Evolutionary conservation across 2,329 filamentous ascomycete species (phyloP), one percentile per base, ranked within the genome.

Genomic region (Colletotrichum melonis): DNA sequence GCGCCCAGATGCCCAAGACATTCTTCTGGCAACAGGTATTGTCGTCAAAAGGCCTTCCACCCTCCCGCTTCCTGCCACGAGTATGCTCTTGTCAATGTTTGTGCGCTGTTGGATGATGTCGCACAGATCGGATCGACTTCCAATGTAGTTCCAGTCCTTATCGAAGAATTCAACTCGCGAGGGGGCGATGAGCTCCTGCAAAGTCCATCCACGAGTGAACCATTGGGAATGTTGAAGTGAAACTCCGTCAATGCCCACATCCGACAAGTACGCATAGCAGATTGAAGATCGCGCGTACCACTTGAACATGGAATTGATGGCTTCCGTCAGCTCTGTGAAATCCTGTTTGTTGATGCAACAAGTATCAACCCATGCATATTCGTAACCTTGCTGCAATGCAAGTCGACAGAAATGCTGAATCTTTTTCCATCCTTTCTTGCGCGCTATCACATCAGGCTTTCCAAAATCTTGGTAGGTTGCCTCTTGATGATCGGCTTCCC

Each of bases 381-480:
- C 7, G n/a, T 32, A 32, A 4, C 64, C 65, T 2, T 46, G 32
- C 14, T 28, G 22, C n/a, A 16, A n/a, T 1, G 54, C 63, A 5
- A 67, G 42, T 9, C 16, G 9, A 9, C 63, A 57, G 12, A 30
- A 14, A 26, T 67, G 5, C 12, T 38, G 54, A 42, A 67, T 67
- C 42, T 64, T 64, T 7, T 7, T 54, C 46, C 28, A 68, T 4
- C 65, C 85, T 2, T 88, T 88, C 11, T 67, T 67, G 19, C 57
- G 30, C 12, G 16, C 16, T 22, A 54, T 55, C 14, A 32, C 30
- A 3, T 58, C 22, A 5, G 14, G 6, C n/a, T 58, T 32, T 83
- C 86, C 71, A 90, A 90, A 76, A 88, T 90, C 7, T 88, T 89
- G 0, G 85, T 88, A 46, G 86, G 85, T 22, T 88, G 87, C 5